phyloP scores from a whole-genome alignment of 805 yeast species.

The Diddensiella transvaalensis region DNA sequence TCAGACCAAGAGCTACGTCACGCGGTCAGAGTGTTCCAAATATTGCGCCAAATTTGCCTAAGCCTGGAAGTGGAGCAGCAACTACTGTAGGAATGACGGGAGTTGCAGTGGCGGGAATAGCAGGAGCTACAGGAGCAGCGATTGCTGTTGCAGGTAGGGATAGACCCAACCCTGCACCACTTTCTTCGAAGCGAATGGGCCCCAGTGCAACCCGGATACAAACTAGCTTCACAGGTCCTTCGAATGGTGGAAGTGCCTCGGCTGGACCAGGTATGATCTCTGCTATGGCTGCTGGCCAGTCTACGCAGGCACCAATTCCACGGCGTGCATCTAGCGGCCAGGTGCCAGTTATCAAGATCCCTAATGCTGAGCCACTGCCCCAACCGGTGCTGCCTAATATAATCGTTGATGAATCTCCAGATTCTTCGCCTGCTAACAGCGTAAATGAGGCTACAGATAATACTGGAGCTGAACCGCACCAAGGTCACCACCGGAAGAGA shows the following conservation, averaged over 20 bases:
- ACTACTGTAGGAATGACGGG: not conserved
- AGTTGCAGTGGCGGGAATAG: too few species aligned
- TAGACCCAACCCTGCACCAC: not conserved
- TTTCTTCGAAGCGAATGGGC: not conserved
- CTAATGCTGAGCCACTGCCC: constrained; percentile 1
- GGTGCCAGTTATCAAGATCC: not conserved
- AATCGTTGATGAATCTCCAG: not conserved
- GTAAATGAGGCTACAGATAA: not conserved
- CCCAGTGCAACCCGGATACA: not conserved
- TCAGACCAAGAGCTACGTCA: not conserved
- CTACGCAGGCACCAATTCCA: not conserved
- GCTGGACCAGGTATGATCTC: not conserved
- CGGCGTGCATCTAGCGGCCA: constrained; percentile 1
- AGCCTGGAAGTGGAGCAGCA: not conserved
- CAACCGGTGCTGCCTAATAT: not conserved
- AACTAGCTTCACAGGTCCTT: not conserved
- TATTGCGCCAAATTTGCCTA: not conserved
- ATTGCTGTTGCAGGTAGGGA: not conserved
- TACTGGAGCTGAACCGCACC: not conserved
- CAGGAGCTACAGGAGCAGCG: not conserved
- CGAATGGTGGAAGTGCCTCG: not conserved
- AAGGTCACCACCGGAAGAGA: constrained; percentile 8
- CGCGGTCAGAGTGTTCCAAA: constrained; percentile 1
- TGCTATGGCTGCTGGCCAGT: not conserved
- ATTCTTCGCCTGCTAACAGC: not conserved